Evolutionary conservation across 495 filamentous ascomycete species (phyloP).

Genomic region (Tirmania nivea): DNA sequence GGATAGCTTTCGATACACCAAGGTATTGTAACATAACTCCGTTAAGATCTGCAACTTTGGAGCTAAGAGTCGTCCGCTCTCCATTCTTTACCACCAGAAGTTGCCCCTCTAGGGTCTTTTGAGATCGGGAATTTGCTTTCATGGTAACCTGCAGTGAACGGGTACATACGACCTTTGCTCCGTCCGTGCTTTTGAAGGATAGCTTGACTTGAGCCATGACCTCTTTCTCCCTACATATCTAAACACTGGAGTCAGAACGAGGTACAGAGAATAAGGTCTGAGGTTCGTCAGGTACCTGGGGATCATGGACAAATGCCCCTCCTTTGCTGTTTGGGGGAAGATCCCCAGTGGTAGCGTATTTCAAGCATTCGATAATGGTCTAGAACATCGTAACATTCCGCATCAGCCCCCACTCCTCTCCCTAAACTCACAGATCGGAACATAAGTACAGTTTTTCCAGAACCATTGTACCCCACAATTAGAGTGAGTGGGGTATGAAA

Average conservation of each 20-base stretch:
- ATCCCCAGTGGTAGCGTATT: slow-evolving; percentile 90
- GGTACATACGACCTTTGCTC: slow-evolving; percentile 55
- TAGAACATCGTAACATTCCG: slow-evolving; percentile 15
- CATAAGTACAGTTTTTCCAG: slow-evolving; percentile 74
- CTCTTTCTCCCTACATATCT: slow-evolving; percentile 73
- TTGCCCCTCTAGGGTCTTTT: slow-evolving; percentile 63
- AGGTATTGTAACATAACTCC: slow-evolving; percentile 66
- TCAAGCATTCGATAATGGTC: slow-evolving; percentile 98
- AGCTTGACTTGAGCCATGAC: slow-evolving; percentile 82
- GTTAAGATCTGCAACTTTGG: slow-evolving; percentile 56
- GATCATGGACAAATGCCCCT: slow-evolving; percentile 92
- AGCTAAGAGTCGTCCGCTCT: slow-evolving; percentile 57
- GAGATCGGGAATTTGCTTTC: slow-evolving; percentile 48
- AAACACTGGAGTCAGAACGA: neutral
- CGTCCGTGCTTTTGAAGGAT: slow-evolving; percentile 53
- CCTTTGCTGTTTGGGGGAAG: slow-evolving; percentile 83
- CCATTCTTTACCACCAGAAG: slow-evolving; percentile 56
- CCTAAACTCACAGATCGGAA: neutral
- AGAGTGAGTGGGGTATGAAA: slow-evolving; percentile 81
- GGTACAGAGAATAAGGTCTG: neutral
- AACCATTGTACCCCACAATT: slow-evolving; percentile 92
- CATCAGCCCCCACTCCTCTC: slow-evolving; percentile 3
- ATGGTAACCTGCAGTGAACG: slow-evolving; percentile 67
- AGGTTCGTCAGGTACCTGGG: slow-evolving; percentile 33
- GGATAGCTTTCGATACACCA: slow-evolving; percentile 71